Conservation (phyloP, 768 basidiomycete genomes). For the Gymnopilus dilepis region DNA sequence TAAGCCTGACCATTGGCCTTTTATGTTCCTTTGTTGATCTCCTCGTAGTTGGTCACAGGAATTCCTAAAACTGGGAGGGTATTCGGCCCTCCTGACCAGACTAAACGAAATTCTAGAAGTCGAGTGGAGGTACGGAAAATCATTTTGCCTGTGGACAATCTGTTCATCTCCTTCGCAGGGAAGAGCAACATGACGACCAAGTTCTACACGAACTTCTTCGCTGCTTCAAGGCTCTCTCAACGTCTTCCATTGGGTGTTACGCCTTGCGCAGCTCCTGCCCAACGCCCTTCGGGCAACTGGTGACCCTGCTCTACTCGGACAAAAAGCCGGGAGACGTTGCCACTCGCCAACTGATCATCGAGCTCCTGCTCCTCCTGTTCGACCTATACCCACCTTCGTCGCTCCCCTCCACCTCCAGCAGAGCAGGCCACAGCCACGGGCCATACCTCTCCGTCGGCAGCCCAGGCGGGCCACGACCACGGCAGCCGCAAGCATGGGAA, state of each 20-base stretch:
- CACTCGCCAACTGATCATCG: constrained; percentile 88
- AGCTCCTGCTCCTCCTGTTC: constrained; percentile 85
- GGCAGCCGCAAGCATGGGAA: constrained; percentile 65
- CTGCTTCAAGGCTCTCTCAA: constrained; percentile 93
- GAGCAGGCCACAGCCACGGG: constrained; percentile 25
- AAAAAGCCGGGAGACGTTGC: constrained; percentile 97
- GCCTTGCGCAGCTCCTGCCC: constrained; percentile 91
- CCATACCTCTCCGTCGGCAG: constrained; percentile 28
- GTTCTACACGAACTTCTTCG: constrained; percentile 89
- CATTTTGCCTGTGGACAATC: constrained; percentile 27
- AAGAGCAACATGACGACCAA: constrained; percentile 98
- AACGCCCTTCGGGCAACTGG: constrained; percentile 84
- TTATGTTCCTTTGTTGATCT: background rate
- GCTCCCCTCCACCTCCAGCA: constrained; percentile 56
- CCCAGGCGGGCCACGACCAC: constrained; percentile 16
- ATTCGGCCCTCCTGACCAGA: constrained; percentile 79
- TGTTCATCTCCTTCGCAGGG: constrained; percentile 51
- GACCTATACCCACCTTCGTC: constrained; percentile 83
- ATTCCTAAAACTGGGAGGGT: constrained; percentile 85
- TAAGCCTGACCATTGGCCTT: constrained; percentile 35
- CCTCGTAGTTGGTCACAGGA: constrained; percentile 82
- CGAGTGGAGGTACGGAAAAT: constrained; percentile 84
- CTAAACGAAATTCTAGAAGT: constrained; percentile 92
- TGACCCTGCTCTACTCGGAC: constrained; percentile 90
- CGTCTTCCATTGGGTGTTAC: constrained; percentile 86